A percentile compares a stretch with the other conserved stretches of the same genome.
Conservation (phyloP, 768 basidiomycete species). For the Pleurotus tuber-regium region DNA sequence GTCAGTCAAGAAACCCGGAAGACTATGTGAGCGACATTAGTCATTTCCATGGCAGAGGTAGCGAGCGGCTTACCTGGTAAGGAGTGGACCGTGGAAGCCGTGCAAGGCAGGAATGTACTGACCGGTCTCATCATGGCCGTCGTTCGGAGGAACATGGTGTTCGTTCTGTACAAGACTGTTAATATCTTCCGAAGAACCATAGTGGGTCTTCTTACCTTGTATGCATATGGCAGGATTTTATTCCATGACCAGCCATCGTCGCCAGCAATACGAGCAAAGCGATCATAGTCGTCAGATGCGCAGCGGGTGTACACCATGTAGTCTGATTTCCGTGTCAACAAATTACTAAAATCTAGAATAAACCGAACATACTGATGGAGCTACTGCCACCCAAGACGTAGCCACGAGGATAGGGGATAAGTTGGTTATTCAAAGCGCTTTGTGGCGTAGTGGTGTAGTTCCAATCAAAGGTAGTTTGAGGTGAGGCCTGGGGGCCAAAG, state of each 20-base stretch:
- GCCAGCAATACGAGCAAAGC: slow-evolving; percentile 27
- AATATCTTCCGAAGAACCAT: not conserved
- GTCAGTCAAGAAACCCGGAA: slow-evolving; percentile 25
- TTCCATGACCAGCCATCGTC: slow-evolving; percentile 38
- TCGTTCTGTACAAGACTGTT: slow-evolving; percentile 28
- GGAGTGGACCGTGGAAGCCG: slow-evolving; percentile 28
- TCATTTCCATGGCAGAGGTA: not conserved
- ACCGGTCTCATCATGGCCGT: slow-evolving; percentile 33
- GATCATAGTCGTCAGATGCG: slow-evolving; percentile 34
- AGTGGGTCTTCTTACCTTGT: slow-evolving; percentile 16
- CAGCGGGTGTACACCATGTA: slow-evolving; percentile 27
- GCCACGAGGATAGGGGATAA: slow-evolving; percentile 20
- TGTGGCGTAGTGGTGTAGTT: slow-evolving; percentile 26
- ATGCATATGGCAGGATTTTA: slow-evolving; percentile 29
- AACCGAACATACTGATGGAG: slow-evolving; percentile 24
- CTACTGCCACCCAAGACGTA: slow-evolving; percentile 22
- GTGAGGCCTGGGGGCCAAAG: slow-evolving; percentile 11
- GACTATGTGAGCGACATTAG: slow-evolving; percentile 10
- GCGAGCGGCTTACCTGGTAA: slow-evolving; percentile 18
- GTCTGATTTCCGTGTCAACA: no score
- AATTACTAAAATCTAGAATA: not conserved
- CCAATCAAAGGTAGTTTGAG: slow-evolving; percentile 19
- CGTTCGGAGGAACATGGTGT: slow-evolving; percentile 32
- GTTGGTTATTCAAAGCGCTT: slow-evolving; percentile 15
- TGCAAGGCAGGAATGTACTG: slow-evolving; percentile 36